Evolutionary conservation across 495 filamentous ascomycete genomes (phyloP).

Genomic region (Lasiosphaeria hispida): DNA sequence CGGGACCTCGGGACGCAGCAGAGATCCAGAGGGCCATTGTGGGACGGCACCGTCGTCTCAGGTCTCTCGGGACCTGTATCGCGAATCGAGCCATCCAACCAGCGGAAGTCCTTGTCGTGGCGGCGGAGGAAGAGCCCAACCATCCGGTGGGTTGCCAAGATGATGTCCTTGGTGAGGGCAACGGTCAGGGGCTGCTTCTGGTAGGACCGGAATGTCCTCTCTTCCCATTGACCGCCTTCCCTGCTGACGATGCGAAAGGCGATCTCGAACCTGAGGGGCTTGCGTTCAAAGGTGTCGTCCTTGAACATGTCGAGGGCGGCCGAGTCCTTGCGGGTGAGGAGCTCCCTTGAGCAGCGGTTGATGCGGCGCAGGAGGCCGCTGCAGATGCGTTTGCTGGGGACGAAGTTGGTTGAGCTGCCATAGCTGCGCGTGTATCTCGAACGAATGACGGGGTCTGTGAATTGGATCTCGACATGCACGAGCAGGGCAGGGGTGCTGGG

Average conservation of each 20-base stretch:
- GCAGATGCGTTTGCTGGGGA: constrained; percentile 39
- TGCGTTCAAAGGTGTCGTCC: constrained; percentile 34
- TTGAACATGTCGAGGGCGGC: constrained; percentile 39
- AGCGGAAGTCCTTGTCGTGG: constrained; percentile 44
- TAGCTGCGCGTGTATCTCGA: constrained; percentile 40
- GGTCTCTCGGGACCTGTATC: constrained; percentile 30
- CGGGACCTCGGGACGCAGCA: constrained; percentile 39
- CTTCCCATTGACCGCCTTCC: constrained; percentile 42
- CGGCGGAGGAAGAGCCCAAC: constrained; percentile 44
- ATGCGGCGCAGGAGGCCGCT: constrained; percentile 45
- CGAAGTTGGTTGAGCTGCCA: constrained; percentile 37
- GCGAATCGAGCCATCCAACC: constrained; percentile 38
- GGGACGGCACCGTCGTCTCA: constrained; percentile 30
- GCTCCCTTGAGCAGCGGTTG: constrained; percentile 46
- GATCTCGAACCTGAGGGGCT: constrained; percentile 45
- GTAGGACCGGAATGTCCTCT: constrained; percentile 43
- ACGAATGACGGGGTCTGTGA: constrained; percentile 42
- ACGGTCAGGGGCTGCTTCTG: constrained; percentile 43
- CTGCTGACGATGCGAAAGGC: constrained; percentile 39
- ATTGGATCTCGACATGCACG: constrained; percentile 44
- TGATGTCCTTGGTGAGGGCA: constrained; percentile 41
- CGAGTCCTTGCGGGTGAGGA: constrained; percentile 48
- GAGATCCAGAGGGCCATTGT: constrained; percentile 34
- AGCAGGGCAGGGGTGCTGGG: constrained; percentile 22
- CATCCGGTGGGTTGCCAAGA: constrained; percentile 42